Evolutionary conservation across 176 grass and related monocot species (phyloP), one percentile per base, ranked within the genome.

Genomic region (Eleusine coracana): DNA sequence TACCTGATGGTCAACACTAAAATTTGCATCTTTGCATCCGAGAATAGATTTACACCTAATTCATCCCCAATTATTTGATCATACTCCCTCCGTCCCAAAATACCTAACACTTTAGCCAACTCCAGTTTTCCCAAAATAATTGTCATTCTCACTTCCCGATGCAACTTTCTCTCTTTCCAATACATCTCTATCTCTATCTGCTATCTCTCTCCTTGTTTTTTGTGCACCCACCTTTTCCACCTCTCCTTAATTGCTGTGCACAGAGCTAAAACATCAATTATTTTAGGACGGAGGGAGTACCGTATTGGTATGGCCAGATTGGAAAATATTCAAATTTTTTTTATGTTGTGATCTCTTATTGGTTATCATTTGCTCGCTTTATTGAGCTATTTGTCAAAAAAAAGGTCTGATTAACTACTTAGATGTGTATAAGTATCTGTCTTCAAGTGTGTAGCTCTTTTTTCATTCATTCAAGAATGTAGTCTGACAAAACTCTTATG

Each of bases 401-500:
- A 42, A 71, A 49, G 67, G 25, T 67, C 15, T 45, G 10, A 66
- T 31, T 80, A 70, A 68, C 48, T 17, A 48, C 15, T 70, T 63
- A 21, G 45, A 42, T 83, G 37, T 61, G 18, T 82, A 64, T 9
- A 31, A 31, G 3, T 70, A 21, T 78, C 3, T 83, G 16, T 59
- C 67, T 55, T 16, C 14, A 76, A 28, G 27, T 77, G 71, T 89
- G 28, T 61, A 27, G 14, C 45, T 18, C 31, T 9, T 41, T 41
- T 79, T 49, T 67, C 12, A 59, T 39, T 14, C 37, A 5, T 69
- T 59, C 18, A 60, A 73, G 21, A 68, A 61, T 73, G 25, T 79
- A 73, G 3, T 52, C 18, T 44, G 2, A 69, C 4, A 21, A 36
- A 74, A 58, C 49, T 78, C 61, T 79, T 82, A 80, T 82, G 27